Evolutionary conservation across 225 moss, liverwort and hornwort species (phyloP), one percentile per base, ranked within the genome.

Genomic region (Polytrichum formosum): DNA sequence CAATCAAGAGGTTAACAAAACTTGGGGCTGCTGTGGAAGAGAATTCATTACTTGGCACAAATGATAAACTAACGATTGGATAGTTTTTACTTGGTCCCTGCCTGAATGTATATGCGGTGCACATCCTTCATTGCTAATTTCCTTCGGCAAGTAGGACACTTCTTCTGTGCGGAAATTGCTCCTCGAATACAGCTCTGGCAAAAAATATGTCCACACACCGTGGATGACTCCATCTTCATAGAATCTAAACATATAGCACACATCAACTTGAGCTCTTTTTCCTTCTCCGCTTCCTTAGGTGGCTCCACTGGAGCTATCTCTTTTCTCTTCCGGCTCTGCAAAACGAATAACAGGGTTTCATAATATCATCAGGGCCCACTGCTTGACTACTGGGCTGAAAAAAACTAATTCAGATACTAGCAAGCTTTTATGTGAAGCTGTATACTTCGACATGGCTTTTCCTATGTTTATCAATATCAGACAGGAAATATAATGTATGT

Each of bases 211-310:
- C 97, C 97, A 72, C 97, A 98, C 54, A 77, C 86, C 1, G 97
- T 98, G 65, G 97, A 98, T 9, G 94, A 92, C 74, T 92, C 94
- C 26, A 85, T 88, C 71, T 92, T 90, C 97, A 98, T 98, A 5
- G 81, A 70, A 21, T 98, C 97, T 91, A 93, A 82, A 72, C 97
- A 98, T 35, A 98, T 90, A 4, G 94, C 85, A 60, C 97, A 98
- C 20, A 75, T 85, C 7, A 98, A 80, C 55, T 81, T 85, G 2
- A 71, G 67, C 19, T 90, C 93, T 46, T 89, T 81, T 72, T 71
- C 80, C 64, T 77, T 77, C 66, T 66, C 80, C 56, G 66, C 75
- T 66, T 87, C 84, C 21, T 72, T 78, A 0, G 58, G 54, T 53
- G 75, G 67, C 53, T 70, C 70, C 18, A 17, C 37, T 21, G 59